phyloP scores from a whole-genome alignment of 495 filamentous ascomycete genomes.

The Tricharina praecox region DNA sequence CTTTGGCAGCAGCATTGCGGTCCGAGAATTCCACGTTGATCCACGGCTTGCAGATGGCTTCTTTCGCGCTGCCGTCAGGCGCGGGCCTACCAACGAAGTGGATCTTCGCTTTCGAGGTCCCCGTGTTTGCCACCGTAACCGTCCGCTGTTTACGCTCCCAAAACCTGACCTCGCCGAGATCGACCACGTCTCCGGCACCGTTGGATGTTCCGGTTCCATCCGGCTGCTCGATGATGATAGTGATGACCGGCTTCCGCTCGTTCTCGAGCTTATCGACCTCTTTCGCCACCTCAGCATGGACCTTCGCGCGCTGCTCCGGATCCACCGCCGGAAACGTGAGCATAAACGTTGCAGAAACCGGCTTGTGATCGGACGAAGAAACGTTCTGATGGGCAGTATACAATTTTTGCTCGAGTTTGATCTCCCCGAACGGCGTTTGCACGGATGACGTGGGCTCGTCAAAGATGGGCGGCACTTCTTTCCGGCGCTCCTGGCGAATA shows the following conservation, averaged over 20 bases:
- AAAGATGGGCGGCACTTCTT: slow-evolving; percentile 7
- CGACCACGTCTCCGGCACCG: slow-evolving; percentile 40
- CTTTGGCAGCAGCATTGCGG: too few species aligned
- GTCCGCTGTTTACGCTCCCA: slow-evolving; percentile 43
- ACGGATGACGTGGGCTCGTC: slow-evolving; percentile 15
- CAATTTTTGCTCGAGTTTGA: slow-evolving; percentile 21
- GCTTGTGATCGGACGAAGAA: slow-evolving; percentile 90
- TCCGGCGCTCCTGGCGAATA: neutral
- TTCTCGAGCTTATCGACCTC: slow-evolving; percentile 88
- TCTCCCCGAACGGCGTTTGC: slow-evolving; percentile 17
- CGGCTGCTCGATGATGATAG: slow-evolving; percentile 55
- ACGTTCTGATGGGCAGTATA: slow-evolving; percentile 83
- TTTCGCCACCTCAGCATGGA: slow-evolving; percentile 73
- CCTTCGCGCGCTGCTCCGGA: slow-evolving; percentile 58
- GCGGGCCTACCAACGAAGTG: slow-evolving; percentile 53
- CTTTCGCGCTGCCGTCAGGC: slow-evolving; percentile 30
- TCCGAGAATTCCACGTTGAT: slow-evolving; percentile 13
- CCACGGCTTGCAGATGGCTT: slow-evolving; percentile 16
- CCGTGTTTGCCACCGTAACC: slow-evolving; percentile 82
- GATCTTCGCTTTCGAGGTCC: slow-evolving; percentile 57
- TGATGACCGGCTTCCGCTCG: slow-evolving; percentile 68
- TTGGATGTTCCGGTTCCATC: slow-evolving; percentile 27
- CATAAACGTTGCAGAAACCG: slow-evolving; percentile 60
- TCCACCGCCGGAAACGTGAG: slow-evolving; percentile 72
- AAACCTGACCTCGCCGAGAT: slow-evolving; percentile 60